These are phyloP conservation scores for Flueggea neowawraea DNA, from an alignment of 441 rosid species.

Conservation along the genomic window DNA sequence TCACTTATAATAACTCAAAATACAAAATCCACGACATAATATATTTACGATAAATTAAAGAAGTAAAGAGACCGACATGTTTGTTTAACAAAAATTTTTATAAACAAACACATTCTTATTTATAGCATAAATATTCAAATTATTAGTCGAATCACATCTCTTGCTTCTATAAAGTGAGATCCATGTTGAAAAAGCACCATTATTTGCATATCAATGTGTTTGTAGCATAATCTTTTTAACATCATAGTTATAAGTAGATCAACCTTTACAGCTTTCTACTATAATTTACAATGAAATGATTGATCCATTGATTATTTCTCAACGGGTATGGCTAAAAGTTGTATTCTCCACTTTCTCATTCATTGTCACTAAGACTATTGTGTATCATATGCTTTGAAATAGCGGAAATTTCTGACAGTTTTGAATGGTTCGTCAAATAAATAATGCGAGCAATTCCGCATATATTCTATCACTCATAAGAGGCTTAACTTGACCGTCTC, in stretches of 20 bases:
- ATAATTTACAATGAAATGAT: slow-evolving; percentile 48
- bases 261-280: slow-evolving; percentile 28
- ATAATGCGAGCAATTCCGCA: neutral
- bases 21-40: no score
- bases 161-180: no score
- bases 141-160: no score
- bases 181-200: slow-evolving; percentile 18
- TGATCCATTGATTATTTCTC: slow-evolving; percentile 47
- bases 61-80: no score
- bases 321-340: slow-evolving; percentile 32
- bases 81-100: no score
- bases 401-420: slow-evolving; percentile 33
- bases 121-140: no score
- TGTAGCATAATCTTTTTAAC: slow-evolving; percentile 3
- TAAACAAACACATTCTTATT: no score
- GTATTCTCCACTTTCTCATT: slow-evolving; percentile 19
- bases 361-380: slow-evolving; percentile 16
- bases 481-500: no score
- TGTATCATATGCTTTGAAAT: neutral
- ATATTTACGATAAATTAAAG: no score
- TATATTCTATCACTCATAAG: neutral
- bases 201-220: slow-evolving; percentile 22
- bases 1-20: no score
- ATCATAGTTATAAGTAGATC: slow-evolving; percentile 14
- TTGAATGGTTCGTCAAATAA: slow-evolving; percentile 31